Evolutionary conservation across 306 rosid genomes (phyloP).

Genomic region (Inga oerstediana): DNA sequence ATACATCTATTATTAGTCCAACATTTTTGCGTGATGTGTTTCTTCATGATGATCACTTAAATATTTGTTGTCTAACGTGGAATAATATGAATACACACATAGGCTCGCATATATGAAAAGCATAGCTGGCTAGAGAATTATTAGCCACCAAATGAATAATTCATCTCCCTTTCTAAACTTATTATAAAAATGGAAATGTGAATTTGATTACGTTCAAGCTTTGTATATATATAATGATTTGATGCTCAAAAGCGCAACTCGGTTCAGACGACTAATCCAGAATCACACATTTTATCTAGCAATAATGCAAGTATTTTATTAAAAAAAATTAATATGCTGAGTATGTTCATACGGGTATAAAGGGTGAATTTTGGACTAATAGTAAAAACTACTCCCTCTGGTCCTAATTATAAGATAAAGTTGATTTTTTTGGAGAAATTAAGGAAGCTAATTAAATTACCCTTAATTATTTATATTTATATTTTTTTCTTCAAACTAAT

Average conservation of each 20-base stretch:
- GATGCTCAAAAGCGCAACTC: background rate
- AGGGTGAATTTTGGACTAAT: too few relatives aligned
- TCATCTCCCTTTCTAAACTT: background rate
- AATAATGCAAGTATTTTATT: too few relatives aligned
- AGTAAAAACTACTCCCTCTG: too few relatives aligned
- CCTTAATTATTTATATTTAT: too few relatives aligned
- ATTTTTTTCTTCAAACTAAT: too few relatives aligned
- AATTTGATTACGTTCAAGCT: background rate
- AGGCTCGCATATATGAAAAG: slow-evolving; percentile 27
- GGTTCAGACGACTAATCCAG: background rate
- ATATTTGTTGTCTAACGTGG: slow-evolving; percentile 23
- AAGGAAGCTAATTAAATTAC: too few relatives aligned
- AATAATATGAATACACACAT: slow-evolving; percentile 33
- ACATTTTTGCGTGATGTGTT: background rate
- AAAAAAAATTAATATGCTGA: too few relatives aligned
- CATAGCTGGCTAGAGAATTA: slow-evolving; percentile 21
- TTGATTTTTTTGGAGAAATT: too few relatives aligned
- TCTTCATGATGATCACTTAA: background rate
- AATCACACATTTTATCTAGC: background rate
- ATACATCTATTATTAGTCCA: background rate
- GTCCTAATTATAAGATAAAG: too few relatives aligned
- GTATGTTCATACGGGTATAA: too few relatives aligned
- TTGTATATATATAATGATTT: too few relatives aligned
- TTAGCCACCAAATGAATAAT: slow-evolving; percentile 20
- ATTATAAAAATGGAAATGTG: background rate